Base-by-base conservation (phyloP, 139 green algal genomes). In the Coelastrella sp. region DNA sequence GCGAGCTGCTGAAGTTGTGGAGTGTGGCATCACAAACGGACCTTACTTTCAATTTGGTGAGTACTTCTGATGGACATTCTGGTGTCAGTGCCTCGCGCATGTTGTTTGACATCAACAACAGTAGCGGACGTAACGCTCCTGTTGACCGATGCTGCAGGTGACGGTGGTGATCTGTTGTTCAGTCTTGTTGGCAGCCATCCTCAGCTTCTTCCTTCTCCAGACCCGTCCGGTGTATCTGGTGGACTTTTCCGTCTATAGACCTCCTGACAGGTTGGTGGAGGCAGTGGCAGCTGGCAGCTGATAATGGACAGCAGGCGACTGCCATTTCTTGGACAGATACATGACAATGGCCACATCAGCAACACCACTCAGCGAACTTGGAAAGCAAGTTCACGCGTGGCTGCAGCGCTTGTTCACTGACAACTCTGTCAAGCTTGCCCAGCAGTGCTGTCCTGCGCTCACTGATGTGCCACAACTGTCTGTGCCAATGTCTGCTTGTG, bases 181-280 rank as follows among this genome's bases (percentile, higher is more conserved):
- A n/a, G 59, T 94, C n/a, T 84, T 98, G 37, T 84, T 88, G 4
- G 87, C 90, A 30, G 90, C 92, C 6, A 79, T 91, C 2, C 79
- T 94, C 0, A 89, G 83, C 38, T 98, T 95, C 83, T 88, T 95
- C 53, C 74, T 97, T 17, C 90, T 95, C 7, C 92, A 94, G 30
- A 91, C 82, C 19, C 90, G 91, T 9, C 96, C 97, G 7, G 97
- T 99, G 2, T 99, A 99, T 88, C 83, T 99, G 38, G 75, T 99
- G 4, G 94, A 98, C 87, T 98, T 95, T 81, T 79, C 92, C 23
- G 94, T 94, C 57, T 97, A 92, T 87, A 94, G 92, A 59, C 84
- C 93, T 2, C 91, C 91, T 37, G 91, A 93, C 27, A 89, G 84
- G 94, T 96, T 19, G 15, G 45, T 23, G 11, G 45, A 69, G 27